Percentiles rank a stretch among this genome's conserved stretches.
Evolutionary conservation across 768 basidiomycete genomes (phyloP).

Genomic region (Leucocoprinus birnbaumii): DNA sequence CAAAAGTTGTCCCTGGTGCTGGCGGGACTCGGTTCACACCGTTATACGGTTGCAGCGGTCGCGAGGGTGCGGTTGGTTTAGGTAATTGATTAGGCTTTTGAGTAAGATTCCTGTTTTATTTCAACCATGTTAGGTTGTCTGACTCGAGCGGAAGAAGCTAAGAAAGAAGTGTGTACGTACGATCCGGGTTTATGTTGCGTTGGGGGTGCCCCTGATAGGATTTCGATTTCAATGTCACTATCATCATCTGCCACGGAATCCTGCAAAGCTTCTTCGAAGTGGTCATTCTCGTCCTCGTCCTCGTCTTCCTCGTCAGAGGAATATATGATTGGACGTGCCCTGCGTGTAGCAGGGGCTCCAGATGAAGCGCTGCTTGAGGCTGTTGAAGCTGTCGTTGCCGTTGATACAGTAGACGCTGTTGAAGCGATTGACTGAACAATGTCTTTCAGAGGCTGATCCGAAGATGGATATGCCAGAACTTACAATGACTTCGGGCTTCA

Average conservation of each 20-base stretch:
- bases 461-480: neutral
- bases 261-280: slow-evolving; percentile 11
- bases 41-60: slow-evolving; percentile 5
- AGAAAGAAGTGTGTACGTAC: neutral
- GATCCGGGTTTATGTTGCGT: slow-evolving; percentile 6
- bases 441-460: neutral
- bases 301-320: slow-evolving; percentile 36
- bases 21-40: slow-evolving; percentile 1
- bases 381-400: slow-evolving; percentile 20
- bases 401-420: slow-evolving; percentile 3
- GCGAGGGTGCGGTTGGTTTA: slow-evolving; percentile 2
- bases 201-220: slow-evolving; percentile 11
- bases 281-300: slow-evolving; percentile 11
- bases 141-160: neutral
- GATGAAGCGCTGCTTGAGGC: slow-evolving; percentile 21
- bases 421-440: slow-evolving; percentile 12
- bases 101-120: neutral
- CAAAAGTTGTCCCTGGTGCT: neutral
- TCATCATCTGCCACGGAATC: slow-evolving; percentile 3
- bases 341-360: neutral
- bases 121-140: neutral
- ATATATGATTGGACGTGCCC: slow-evolving; percentile 25
- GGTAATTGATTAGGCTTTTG: neutral
- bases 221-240: slow-evolving; percentile 9
- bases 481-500: slow-evolving; percentile 1